Percentiles rank a stretch among this genome's conserved stretches.
phyloP scores from a whole-genome alignment of 2,329 filamentous ascomycete species.

The Diplodia scrobiculata region DNA sequence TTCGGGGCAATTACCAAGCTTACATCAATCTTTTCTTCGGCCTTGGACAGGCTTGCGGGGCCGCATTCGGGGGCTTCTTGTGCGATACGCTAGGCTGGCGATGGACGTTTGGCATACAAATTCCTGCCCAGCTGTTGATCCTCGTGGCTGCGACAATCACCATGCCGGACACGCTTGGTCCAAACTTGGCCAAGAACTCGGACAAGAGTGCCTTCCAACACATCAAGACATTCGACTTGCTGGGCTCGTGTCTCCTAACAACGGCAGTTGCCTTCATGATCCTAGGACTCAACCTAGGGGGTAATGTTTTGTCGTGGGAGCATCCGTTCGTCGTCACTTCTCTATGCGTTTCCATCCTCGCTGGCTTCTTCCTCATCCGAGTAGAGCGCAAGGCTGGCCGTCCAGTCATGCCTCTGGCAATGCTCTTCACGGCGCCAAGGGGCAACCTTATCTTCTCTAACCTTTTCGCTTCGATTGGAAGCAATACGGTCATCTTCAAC shows the following conservation, averaged over 20 bases:
- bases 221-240: constrained; percentile 54
- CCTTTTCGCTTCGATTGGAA: constrained; percentile 54
- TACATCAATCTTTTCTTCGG: constrained; percentile 69
- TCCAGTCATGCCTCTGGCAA: constrained; percentile 54
- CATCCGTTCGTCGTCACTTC: constrained; percentile 55
- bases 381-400: constrained; percentile 45
- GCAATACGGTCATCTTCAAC: constrained; percentile 66
- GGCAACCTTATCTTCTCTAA: constrained; percentile 56
- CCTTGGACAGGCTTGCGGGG: constrained; percentile 56
- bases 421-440: constrained; percentile 52
- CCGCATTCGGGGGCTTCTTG: constrained; percentile 69
- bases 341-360: constrained; percentile 47
- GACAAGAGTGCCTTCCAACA: constrained; percentile 48
- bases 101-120: constrained; percentile 64
- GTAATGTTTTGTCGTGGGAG: constrained; percentile 55
- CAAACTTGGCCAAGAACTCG: constrained; percentile 48
- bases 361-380: constrained; percentile 46
- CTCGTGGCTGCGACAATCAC: constrained; percentile 49
- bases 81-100: constrained; percentile 72
- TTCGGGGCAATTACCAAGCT: constrained; percentile 71
- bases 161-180: constrained; percentile 50
- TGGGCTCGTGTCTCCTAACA: constrained; percentile 53
- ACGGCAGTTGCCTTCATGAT: constrained; percentile 53
- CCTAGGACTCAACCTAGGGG: constrained; percentile 56
- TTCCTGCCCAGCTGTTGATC: constrained; percentile 53